Evolutionary conservation across 768 basidiomycete genomes (phyloP).

Genomic region (Aureoboletus auriporus): DNA sequence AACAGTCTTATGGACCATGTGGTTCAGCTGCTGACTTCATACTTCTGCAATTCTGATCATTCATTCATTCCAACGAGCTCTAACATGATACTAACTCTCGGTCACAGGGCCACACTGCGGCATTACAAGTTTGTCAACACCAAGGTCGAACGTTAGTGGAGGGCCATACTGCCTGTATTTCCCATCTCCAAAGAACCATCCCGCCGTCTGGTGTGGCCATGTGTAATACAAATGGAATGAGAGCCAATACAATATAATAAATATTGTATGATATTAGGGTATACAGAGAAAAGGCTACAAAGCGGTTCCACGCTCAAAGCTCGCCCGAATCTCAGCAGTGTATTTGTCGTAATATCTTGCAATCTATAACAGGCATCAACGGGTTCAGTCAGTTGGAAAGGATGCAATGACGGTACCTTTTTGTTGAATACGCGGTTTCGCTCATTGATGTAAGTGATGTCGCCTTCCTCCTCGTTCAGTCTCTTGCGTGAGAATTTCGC

Average conservation of each 20-base stretch:
- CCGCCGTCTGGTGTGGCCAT: too few relatives aligned
- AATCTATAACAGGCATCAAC: constrained; percentile 47
- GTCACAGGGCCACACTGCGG: too few relatives aligned
- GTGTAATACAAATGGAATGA: too few relatives aligned
- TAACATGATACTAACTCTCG: too few relatives aligned
- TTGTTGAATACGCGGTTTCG: constrained; percentile 98
- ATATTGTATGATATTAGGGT: constrained; percentile 8
- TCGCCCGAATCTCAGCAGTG: constrained; percentile 92
- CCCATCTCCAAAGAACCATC: too few relatives aligned
- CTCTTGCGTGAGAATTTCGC: constrained; percentile 86
- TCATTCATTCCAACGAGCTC: too few relatives aligned
- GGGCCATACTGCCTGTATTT: too few relatives aligned
- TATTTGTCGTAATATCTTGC: constrained; percentile 96
- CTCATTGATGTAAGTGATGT: constrained; percentile 99
- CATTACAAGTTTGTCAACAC: too few relatives aligned
- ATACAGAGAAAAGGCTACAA: constrained; percentile 42
- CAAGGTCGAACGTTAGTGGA: too few relatives aligned
- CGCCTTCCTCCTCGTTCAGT: constrained; percentile 88
- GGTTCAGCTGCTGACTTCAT: constrained; percentile 39
- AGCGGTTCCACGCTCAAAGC: constrained; percentile 96
- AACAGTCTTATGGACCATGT: constrained; percentile 41
- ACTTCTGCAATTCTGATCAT: constrained; percentile 44
- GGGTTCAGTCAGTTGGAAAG: background rate
- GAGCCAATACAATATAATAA: background rate
- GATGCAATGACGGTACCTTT: constrained; percentile 51